Percentiles rank a stretch among this genome's conserved stretches.
Conservation (phyloP, 164 flowering plant genomes). For the Hamamelis virginiana region DNA sequence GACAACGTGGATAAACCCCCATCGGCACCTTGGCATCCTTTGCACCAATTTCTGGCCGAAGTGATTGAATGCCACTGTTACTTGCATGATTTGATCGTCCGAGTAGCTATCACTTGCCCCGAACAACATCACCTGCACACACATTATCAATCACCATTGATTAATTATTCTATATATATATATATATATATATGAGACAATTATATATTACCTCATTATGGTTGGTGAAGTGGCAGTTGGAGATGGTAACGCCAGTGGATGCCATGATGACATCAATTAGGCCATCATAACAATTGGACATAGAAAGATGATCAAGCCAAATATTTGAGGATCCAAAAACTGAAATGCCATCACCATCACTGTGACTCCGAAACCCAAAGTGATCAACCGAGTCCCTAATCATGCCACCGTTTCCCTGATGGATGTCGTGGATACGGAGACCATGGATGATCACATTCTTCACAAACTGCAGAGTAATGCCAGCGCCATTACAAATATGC, state of each 20-base stretch:
- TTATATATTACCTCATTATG: constrained; percentile 67
- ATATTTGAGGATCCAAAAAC: constrained; percentile 52
- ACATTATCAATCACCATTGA: not conserved
- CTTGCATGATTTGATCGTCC: constrained; percentile 53
- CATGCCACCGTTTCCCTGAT: constrained; percentile 39
- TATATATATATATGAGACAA: no score
- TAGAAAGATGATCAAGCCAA: constrained; percentile 73
- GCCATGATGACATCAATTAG: constrained; percentile 56
- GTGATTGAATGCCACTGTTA: constrained; percentile 75
- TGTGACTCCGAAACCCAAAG: constrained; percentile 36
- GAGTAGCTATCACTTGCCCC: constrained; percentile 56
- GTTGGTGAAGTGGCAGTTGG: constrained; percentile 68
- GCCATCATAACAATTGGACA: constrained; percentile 63
- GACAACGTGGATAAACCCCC: constrained; percentile 70
- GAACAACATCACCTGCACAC: constrained; percentile 64
- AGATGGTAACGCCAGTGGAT: constrained; percentile 75
- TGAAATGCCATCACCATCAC: constrained; percentile 73
- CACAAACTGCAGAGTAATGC: constrained; percentile 51
- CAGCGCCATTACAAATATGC: constrained; percentile 53
- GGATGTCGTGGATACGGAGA: constrained; percentile 51
- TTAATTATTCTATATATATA: no score
- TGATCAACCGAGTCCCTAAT: constrained; percentile 54
- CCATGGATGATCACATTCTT: constrained; percentile 57
- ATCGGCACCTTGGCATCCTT: constrained; percentile 78
- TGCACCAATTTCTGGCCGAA: constrained; percentile 67